phyloP scores from a whole-genome alignment of 805 yeast genomes.

The Lachancea dasiensis region DNA sequence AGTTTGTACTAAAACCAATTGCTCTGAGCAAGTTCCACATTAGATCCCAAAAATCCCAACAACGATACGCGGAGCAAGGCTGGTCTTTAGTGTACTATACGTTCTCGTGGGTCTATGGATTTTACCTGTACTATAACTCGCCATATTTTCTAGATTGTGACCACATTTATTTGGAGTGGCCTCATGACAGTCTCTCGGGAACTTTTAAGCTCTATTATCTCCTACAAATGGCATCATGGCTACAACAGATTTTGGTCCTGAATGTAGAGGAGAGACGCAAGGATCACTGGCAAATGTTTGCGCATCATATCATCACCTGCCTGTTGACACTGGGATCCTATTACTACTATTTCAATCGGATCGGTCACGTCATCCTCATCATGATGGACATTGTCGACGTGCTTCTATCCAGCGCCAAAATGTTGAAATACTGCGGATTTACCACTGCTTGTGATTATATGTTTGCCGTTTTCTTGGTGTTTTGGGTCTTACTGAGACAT shows the following conservation, averaged over 20 bases:
- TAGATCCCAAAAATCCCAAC: constrained; percentile 43
- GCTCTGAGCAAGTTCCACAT: constrained; percentile 42
- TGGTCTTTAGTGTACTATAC: constrained; percentile 66
- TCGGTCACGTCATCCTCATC: constrained; percentile 72
- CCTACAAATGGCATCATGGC: constrained; percentile 68
- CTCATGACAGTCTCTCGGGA: constrained; percentile 53
- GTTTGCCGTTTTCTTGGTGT: constrained; percentile 59
- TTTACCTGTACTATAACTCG: constrained; percentile 49
- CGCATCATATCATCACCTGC: constrained; percentile 81
- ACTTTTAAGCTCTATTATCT: constrained; percentile 65
- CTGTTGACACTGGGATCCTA: constrained; percentile 65
- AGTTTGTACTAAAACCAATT: constrained; percentile 49
- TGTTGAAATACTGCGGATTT: constrained; percentile 67
- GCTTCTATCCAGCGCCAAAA: constrained; percentile 63
- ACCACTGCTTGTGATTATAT: constrained; percentile 55
- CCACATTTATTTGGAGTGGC: constrained; percentile 64
- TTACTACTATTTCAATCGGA: constrained; percentile 59
- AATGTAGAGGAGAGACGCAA: constrained; percentile 75
- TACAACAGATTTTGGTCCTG: constrained; percentile 71
- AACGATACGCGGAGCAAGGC: constrained; percentile 80
- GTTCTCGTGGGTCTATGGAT: constrained; percentile 50
- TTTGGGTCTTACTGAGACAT: constrained; percentile 73
- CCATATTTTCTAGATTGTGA: constrained; percentile 55
- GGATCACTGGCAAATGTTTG: constrained; percentile 80
- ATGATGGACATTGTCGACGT: constrained; percentile 84